Base-by-base conservation (phyloP, 768 basidiomycete genomes). In the Kwoniella dendrophila region DNA sequence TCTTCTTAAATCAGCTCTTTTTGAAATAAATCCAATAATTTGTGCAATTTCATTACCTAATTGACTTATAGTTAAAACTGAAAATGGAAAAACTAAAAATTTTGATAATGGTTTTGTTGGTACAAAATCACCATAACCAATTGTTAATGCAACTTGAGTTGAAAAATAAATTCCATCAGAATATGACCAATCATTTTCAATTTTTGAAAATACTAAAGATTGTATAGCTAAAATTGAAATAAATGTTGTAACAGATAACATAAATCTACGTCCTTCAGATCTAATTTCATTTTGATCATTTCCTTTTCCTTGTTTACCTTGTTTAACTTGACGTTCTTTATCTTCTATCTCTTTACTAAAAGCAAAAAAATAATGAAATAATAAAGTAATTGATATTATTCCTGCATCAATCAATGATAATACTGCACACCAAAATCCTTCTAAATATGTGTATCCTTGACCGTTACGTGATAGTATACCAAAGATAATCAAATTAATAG, bases 181-280 rank as follows among this genome's bases (percentile, higher is more conserved):
- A 52, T 76, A 80, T 0, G 58, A 34, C 79, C 79, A 80, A 48
- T n/a, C n/a, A n/a, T 73, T 41, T 59, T 75, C 79, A n/a, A 80
- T 69, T 29, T 61, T 65, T 33, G 64, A 74, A 50, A 75, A 78
- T 18, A 76, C 74, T 29, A 79, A 62, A 4, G 76, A 68, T 56
- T 78, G 74, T 5, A 80, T 29, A 5, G 67, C 76, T n/a, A 79
- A 38, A 38, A 77, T 66, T 14, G 47, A 41, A 27, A 79, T 62
- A 48, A 79, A 70, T 16, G 66, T 14, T 3, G 68, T 68, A 22
- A 74, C 68, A 44, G 68, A 68, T 1, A 72, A 44, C 71, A 78
- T 74, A 63, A 78, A 77, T 49, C 67, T 66, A 24, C 57, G 51
- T 8, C 70, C 77, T 44, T 66, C 57, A 2, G 58, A 48, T 34